These are phyloP conservation scores for Daucus carota DNA, from an alignment of 129 eudicot genomes.

Conservation along the genomic window DH1_v3.0 NC_030382.2:58248501-58249000, in stretches of 20 bases:
- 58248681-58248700: background rate
- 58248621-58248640: background rate
- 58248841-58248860: too few relatives aligned
- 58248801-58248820: background rate
- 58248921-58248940: too few relatives aligned
- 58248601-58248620: background rate
- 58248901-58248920: too few relatives aligned
- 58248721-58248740: background rate
- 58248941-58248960: too few relatives aligned
- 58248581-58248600: slow-evolving; percentile 5
- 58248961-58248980: too few relatives aligned
- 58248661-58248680: background rate
- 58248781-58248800: background rate
- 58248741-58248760: background rate
- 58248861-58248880: too few relatives aligned
- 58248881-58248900: too few relatives aligned
- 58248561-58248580: background rate
- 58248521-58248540: background rate
- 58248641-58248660: background rate
- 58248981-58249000: too few relatives aligned
- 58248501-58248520: background rate
- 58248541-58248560: background rate
- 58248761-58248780: background rate
- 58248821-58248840: background rate
- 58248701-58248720: background rate